phyloP scores from a whole-genome alignment of 306 rosid species.

The Fragaria vesca region DNA sequence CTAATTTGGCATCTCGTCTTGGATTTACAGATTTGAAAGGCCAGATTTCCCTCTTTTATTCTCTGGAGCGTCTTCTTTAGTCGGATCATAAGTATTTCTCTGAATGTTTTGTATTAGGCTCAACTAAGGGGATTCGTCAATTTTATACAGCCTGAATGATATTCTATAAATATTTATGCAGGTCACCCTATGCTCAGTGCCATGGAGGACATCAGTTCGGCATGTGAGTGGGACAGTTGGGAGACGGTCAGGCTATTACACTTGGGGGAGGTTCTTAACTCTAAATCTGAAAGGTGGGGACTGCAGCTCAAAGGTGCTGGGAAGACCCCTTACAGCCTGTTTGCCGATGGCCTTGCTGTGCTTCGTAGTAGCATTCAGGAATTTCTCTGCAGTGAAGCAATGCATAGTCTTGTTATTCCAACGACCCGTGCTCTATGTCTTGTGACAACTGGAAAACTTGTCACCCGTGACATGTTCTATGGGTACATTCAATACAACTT shows the following conservation, averaged over 20 bases:
- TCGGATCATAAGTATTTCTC: slow-evolving; percentile 69
- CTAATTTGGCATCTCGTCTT: slow-evolving; percentile 33
- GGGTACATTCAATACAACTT: slow-evolving; percentile 55
- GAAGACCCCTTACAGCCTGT: slow-evolving; percentile 94
- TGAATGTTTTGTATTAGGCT: slow-evolving; percentile 15
- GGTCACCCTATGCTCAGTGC: slow-evolving; percentile 94
- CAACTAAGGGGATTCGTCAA: neutral
- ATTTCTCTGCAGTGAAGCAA: slow-evolving; percentile 98
- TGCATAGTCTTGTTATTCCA: slow-evolving; percentile 92
- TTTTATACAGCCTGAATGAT: slow-evolving; percentile 13
- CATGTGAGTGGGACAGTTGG: slow-evolving; percentile 99
- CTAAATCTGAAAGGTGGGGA: slow-evolving; percentile 86
- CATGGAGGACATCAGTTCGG: slow-evolving; percentile 99
- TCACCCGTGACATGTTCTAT: slow-evolving; percentile 90
- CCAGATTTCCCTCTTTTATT: slow-evolving; percentile 75
- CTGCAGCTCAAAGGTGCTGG: slow-evolving; percentile 98
- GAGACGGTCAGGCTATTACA: slow-evolving; percentile 97
- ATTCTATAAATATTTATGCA: slow-evolving; percentile 26
- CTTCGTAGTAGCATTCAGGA: slow-evolving; percentile 96
- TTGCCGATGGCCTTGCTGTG: slow-evolving; percentile 96
- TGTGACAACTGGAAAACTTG: slow-evolving; percentile 84
- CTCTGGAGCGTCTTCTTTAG: slow-evolving; percentile 78
- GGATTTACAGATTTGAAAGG: slow-evolving; percentile 77
- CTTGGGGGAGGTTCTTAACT: slow-evolving; percentile 84
- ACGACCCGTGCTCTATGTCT: slow-evolving; percentile 93